Base-by-base conservation (phyloP, 106 monocot species). In the Platanthera guangdongensis region DNA sequence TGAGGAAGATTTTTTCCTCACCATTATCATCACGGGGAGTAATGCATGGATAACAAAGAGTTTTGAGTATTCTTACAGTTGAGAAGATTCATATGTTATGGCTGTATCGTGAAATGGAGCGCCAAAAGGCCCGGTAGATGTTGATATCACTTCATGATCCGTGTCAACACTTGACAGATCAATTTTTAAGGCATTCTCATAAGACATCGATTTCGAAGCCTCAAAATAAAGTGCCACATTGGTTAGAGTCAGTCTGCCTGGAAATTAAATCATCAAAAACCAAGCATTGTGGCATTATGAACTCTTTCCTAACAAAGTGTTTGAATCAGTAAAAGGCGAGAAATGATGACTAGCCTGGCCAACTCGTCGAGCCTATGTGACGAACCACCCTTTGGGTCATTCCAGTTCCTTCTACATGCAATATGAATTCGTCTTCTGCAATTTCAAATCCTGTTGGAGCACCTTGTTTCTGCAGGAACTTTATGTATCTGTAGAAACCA, bases 221-320 rank as follows among this genome's bases (percentile, higher is more conserved):
- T 96, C 96, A 57, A 96, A 96, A 60, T 96, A 96, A 11, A 96
- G 81, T 55, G 96, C 93, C 53, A 79, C 53, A 78, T 96, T 96
- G 9, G 96, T 96, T 62, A 96, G 82, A 48, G 91, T 91, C 52
- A 91, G 83, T 45, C 93, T 87, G 22, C 96, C 96, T 91, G 79
- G 53, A 22, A 57, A 86, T 53, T 22, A 7, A 16, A 72, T 13
- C 21, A 72, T 59, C 21, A 79, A 7, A 65, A 5, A 73, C 52
- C 25, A 21, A 54, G 8, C 6, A 30, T 51, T 65, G 8, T 14
- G 25, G 16, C n/a, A 9, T 7, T 53, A 0, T 47, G 65, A 19
- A 30, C 49, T 19, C 45, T 11, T 60, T 52, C 14, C 16, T n/a
- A 75, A 28, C 54, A 70, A 7, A 4, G 1, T 48, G 47, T 46